phyloP scores from a whole-genome alignment of 768 basidiomycete genomes.

The Russula earlei region DNA sequence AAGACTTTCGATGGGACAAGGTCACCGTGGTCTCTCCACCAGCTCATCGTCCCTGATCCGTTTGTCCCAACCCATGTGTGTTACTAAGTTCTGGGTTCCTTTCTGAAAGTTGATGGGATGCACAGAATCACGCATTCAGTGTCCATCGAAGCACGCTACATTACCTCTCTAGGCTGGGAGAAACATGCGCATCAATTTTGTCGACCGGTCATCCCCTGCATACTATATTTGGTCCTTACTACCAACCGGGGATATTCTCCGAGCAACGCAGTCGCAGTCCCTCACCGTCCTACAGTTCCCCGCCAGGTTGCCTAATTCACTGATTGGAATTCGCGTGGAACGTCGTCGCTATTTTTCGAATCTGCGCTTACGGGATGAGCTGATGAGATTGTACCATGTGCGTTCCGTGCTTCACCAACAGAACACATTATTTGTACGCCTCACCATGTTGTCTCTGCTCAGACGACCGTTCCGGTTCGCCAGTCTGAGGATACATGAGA shows the following conservation, averaged over 20 bases:
- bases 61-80: constrained; percentile 16
- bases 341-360: not conserved
- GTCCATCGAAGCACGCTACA: constrained; percentile 13
- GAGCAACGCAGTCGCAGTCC: constrained; percentile 1
- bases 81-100: not conserved
- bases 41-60: constrained; percentile 18
- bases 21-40: constrained; percentile 14
- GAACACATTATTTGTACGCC: not conserved
- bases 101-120: not conserved
- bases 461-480: not conserved
- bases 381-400: constrained; percentile 8
- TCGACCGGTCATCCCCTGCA: not conserved
- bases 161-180: constrained; percentile 9
- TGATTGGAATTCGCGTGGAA: not conserved
- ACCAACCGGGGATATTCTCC: not conserved
- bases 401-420: not conserved
- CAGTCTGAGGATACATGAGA: not conserved
- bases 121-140: constrained; percentile 18
- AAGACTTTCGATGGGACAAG: constrained; percentile 1
- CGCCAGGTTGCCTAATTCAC: not conserved
- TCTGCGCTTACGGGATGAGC: not conserved
- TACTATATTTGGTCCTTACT: constrained; percentile 15
- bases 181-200: constrained; percentile 10
- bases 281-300: not conserved
- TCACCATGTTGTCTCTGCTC: not conserved